Percentiles rank a stretch among this genome's conserved stretches.
phyloP scores from a whole-genome alignment of 2,329 filamentous ascomycete genomes.

The Colletotrichum somersetense region DNA sequence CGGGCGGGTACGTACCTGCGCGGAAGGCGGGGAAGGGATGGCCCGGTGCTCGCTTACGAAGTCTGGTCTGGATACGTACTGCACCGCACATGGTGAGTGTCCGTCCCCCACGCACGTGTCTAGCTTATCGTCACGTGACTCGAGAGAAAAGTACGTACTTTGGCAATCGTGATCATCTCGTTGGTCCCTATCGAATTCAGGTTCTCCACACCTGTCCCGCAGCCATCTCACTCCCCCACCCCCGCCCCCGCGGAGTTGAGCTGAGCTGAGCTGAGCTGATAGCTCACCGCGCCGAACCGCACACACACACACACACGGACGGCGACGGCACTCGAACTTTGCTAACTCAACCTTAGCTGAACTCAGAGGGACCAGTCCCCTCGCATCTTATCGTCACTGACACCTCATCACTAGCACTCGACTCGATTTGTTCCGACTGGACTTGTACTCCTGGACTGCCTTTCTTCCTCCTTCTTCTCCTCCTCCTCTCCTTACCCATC shows the following conservation, averaged over 20 bases:
- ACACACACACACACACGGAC: background rate
- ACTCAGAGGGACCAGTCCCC: slow-evolving; percentile 20
- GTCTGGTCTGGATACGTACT: too few species aligned
- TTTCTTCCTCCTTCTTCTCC: background rate
- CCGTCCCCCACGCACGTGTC: too few species aligned
- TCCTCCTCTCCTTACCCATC: background rate
- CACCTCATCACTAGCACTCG: background rate
- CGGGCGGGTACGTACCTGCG: too few species aligned
- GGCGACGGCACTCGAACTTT: slow-evolving; percentile 9
- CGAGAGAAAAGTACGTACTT: too few species aligned
- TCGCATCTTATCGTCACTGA: background rate
- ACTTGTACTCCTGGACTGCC: slow-evolving; percentile 25
- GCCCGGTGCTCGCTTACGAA: too few species aligned
- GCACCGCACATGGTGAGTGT: background rate
- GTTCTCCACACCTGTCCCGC: too few species aligned
- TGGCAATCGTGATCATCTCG: background rate
- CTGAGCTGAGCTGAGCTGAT: background rate
- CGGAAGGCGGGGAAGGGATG: too few species aligned
- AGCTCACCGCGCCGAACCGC: slow-evolving; percentile 17
- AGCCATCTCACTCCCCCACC: slow-evolving; percentile 6
- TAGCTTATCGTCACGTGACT: too few species aligned
- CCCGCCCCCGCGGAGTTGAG: slow-evolving; percentile 1
- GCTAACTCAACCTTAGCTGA: slow-evolving; percentile 5
- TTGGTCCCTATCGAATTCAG: background rate
- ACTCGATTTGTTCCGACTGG: background rate